Evolutionary conservation across 371 early-diverging fungal species (phyloP).

Genomic region (Mucor mucedo): DNA sequence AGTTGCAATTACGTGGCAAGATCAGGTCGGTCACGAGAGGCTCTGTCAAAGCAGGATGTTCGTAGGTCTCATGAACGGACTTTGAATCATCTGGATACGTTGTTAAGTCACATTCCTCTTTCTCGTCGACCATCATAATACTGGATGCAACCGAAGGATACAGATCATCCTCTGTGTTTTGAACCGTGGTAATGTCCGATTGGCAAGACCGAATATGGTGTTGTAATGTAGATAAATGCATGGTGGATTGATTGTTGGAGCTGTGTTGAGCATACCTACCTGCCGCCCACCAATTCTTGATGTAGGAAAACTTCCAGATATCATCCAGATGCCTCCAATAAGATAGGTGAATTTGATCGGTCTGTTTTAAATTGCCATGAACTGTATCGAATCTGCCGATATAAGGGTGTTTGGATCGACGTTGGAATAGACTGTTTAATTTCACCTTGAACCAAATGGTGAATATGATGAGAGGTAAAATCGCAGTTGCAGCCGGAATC

Average conservation of each 20-base stretch:
- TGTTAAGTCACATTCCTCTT: slow-evolving; percentile 13
- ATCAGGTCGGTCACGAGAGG: slow-evolving; percentile 26
- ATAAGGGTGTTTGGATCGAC: slow-evolving; percentile 43
- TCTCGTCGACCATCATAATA: neutral
- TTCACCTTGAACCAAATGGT: slow-evolving; percentile 61
- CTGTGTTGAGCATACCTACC: slow-evolving; percentile 38
- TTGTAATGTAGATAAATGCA: slow-evolving; percentile 7
- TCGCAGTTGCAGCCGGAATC: slow-evolving; percentile 43
- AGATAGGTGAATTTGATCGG: neutral
- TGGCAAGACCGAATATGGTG: slow-evolving; percentile 7
- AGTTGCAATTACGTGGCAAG: slow-evolving; percentile 21
- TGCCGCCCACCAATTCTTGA: slow-evolving; percentile 39
- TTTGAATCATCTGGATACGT: slow-evolving; percentile 32
- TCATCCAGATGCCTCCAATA: slow-evolving; percentile 30
- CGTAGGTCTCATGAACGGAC: slow-evolving; percentile 30
- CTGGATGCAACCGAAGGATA: neutral
- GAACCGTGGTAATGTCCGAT: neutral
- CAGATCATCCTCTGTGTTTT: neutral
- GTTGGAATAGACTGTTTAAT: slow-evolving; percentile 48
- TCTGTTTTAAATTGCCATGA: neutral
- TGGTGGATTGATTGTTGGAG: slow-evolving; percentile 16
- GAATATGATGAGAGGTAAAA: slow-evolving; percentile 53
- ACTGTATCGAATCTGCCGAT: slow-evolving; percentile 39
- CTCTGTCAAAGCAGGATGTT: slow-evolving; percentile 35
- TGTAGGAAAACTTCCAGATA: slow-evolving; percentile 44